A percentile compares a stretch with the other conserved stretches of the same genome.
phyloP scores from a whole-genome alignment of 2,329 filamentous ascomycete genomes.

The Bisporella sp. region DNA sequence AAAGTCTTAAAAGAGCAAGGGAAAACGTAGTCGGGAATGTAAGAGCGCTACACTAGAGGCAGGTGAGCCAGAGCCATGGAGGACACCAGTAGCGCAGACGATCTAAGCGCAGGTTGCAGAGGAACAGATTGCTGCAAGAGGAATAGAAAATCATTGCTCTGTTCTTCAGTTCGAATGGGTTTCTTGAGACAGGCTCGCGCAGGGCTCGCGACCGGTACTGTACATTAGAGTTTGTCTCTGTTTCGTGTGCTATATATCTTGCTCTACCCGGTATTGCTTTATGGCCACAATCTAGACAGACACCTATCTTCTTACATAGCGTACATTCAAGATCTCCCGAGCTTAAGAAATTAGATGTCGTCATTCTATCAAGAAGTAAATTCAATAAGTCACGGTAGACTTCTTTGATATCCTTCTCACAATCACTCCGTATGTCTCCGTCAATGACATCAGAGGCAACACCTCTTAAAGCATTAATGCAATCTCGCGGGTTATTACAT shows the following conservation, averaged over 20 bases:
- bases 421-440: too few species aligned
- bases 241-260: neutral
- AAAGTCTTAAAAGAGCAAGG: neutral
- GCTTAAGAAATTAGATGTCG: too few species aligned
- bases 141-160: conserved; percentile 8
- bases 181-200: conserved; percentile 6
- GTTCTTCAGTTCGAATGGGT: conserved; percentile 3
- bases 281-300: too few species aligned
- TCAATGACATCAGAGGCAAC: too few species aligned
- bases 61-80: conserved; percentile 1
- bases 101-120: conserved; percentile 3
- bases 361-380: too few species aligned
- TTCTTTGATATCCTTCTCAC: too few species aligned
- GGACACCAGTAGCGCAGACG: conserved; percentile 3
- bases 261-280: too few species aligned
- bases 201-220: conserved; percentile 4
- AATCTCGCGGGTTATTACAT: too few species aligned
- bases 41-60: conserved; percentile 1
- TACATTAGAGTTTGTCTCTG: conserved; percentile 7
- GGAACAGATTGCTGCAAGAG: conserved; percentile 7
- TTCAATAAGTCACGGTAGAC: too few species aligned
- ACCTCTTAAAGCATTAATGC: too few species aligned
- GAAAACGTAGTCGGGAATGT: neutral
- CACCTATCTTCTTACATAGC: too few species aligned
- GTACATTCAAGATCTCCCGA: too few species aligned